Evolutionary conservation across 1,139 yeast genomes (phyloP).

Genomic region (Magnusiomyces ingens): DNA sequence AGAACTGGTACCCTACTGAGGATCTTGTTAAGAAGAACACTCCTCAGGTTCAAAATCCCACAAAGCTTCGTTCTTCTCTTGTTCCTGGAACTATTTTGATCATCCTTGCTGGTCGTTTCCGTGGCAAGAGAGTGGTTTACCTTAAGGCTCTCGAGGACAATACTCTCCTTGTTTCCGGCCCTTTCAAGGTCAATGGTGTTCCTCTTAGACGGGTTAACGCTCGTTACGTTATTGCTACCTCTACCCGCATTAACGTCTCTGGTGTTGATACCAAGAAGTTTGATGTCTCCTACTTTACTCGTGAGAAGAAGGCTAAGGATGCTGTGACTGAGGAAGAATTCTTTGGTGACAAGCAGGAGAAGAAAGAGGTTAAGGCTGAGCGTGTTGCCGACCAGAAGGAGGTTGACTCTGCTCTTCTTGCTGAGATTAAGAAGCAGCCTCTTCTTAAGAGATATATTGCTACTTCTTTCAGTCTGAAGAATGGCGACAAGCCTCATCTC

Average conservation of each 20-base stretch:
- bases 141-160: constrained; percentile 97
- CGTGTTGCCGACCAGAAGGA: constrained; percentile 97
- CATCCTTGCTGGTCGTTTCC: constrained; percentile 99
- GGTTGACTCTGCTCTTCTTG: constrained; percentile 89
- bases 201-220: constrained; percentile 99
- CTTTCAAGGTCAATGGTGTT: constrained; percentile 99
- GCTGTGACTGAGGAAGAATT: constrained; percentile 90
- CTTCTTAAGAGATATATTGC: constrained; percentile 97
- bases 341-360: constrained; percentile 79
- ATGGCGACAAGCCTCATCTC: constrained; percentile 98
- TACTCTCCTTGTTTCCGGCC: constrained; percentile 97
- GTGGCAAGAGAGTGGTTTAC: constrained; percentile 99
- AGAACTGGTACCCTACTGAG: constrained; percentile 89
- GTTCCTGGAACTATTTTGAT: constrained; percentile 98
- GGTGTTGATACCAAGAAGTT: constrained; percentile 86
- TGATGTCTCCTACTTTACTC: constrained; percentile 94
- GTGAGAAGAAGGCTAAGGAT: constrained; percentile 80
- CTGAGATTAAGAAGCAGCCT: constrained; percentile 97
- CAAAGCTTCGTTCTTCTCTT: constrained; percentile 92
- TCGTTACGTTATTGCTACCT: constrained; percentile 98
- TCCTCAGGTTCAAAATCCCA: constrained; percentile 81
- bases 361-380: constrained; percentile 87
- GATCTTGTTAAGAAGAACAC: constrained; percentile 62
- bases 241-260: constrained; percentile 78
- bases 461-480: constrained; percentile 93